Conservation (phyloP, 345 rosid species). For the Lumnitzera racemosa region DNA sequence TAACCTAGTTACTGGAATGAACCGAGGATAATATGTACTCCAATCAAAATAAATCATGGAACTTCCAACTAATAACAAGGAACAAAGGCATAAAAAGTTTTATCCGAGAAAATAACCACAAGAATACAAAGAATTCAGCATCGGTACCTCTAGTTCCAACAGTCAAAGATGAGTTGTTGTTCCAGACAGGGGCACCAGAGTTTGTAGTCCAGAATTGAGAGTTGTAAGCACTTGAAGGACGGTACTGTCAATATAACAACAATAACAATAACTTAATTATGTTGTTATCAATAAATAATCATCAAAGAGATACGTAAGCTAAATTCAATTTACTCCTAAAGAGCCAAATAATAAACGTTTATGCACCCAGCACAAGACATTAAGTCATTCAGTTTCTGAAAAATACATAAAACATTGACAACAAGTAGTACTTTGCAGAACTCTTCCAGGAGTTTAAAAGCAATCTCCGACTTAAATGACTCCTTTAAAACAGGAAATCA, state of each 20-base stretch:
- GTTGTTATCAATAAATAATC: background rate
- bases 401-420: too few species aligned
- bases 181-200: conserved; percentile 36
- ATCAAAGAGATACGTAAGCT: background rate
- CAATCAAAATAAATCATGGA: background rate
- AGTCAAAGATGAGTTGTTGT: conserved; percentile 30
- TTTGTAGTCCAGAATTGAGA: conserved; percentile 29
- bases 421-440: too few species aligned
- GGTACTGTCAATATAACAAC: conserved; percentile 15
- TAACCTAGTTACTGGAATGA: too few species aligned
- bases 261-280: background rate
- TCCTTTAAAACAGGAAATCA: too few species aligned
- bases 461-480: too few species aligned
- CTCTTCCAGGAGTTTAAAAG: too few species aligned
- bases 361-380: too few species aligned
- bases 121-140: too few species aligned
- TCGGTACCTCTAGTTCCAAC: conserved; percentile 32
- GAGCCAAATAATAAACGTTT: too few species aligned
- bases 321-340: too few species aligned
- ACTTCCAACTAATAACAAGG: background rate
- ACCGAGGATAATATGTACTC: too few species aligned
- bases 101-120: background rate
- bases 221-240: conserved; percentile 29
- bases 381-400: too few species aligned
- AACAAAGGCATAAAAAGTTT: background rate